Conservation (phyloP, 139 green algal species). For the Dunaliella primolecta region DNA sequence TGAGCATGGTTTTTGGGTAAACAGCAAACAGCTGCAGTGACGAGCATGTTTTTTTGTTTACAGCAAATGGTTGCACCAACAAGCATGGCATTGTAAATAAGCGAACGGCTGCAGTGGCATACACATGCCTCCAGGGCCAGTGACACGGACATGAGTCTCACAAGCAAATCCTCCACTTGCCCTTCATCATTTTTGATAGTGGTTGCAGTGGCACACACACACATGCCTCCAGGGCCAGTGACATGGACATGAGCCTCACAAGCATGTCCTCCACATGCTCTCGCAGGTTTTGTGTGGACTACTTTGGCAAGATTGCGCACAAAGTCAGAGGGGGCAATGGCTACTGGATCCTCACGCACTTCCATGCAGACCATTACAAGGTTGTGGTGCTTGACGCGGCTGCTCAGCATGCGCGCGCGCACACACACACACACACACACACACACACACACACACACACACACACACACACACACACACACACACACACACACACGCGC, state of each 20-base stretch:
- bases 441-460: neutral
- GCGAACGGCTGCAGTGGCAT: too few species aligned
- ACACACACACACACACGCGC: neutral
- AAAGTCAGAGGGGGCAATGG: conserved; percentile 16
- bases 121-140: too few species aligned
- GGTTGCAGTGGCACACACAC: too few species aligned
- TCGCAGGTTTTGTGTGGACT: conserved; percentile 69
- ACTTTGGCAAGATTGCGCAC: conserved; percentile 44
- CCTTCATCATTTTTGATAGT: too few species aligned
- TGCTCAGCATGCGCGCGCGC: neutral
- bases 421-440: conserved; percentile 1
- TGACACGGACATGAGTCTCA: too few species aligned
- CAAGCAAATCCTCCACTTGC: too few species aligned
- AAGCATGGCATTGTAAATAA: too few species aligned
- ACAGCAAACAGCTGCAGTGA: too few species aligned
- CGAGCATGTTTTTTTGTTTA: too few species aligned
- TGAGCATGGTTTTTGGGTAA: too few species aligned
- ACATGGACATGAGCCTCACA: neutral
- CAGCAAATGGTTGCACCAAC: too few species aligned
- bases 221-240: neutral
- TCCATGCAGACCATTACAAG: conserved; percentile 86
- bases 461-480: neutral
- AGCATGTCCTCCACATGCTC: neutral
- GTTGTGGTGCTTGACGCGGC: too few species aligned
- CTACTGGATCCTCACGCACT: conserved; percentile 85